phyloP scores from a whole-genome alignment of 148 eudicot species.

The Dianthus caryophyllus region DNA sequence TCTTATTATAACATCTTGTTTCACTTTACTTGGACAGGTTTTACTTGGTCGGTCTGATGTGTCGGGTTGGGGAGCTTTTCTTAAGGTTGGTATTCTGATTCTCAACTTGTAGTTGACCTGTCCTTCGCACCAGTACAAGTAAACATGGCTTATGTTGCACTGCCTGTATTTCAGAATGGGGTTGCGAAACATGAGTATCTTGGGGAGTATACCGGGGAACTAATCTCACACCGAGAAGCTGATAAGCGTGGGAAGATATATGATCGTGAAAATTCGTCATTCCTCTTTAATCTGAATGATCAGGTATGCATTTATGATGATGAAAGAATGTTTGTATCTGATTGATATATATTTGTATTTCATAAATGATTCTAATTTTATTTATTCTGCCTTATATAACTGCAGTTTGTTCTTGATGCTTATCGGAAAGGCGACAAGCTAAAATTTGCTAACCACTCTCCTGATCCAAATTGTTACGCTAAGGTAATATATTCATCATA shows the following conservation, averaged over 20 bases:
- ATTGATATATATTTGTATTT: background rate
- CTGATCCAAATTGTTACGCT: slow-evolving; percentile 92
- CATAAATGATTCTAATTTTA: slow-evolving; percentile 7
- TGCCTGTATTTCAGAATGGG: slow-evolving; percentile 49
- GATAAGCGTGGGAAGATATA: slow-evolving; percentile 97
- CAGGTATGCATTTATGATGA: slow-evolving; percentile 74
- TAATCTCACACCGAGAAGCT: slow-evolving; percentile 97
- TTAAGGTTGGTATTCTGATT: slow-evolving; percentile 52
- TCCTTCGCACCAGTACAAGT: background rate
- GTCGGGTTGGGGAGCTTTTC: slow-evolving; percentile 99
- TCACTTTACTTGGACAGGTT: slow-evolving; percentile 46
- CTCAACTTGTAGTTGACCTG: background rate
- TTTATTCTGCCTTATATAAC: background rate
- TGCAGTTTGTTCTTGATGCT: slow-evolving; percentile 97
- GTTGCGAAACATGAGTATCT: slow-evolving; percentile 92
- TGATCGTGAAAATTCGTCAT: slow-evolving; percentile 90
- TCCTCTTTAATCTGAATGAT: slow-evolving; percentile 90
- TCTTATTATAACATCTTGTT: slow-evolving; percentile 10
- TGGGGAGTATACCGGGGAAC: slow-evolving; percentile 97
- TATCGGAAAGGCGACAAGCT: slow-evolving; percentile 86
- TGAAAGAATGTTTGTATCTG: background rate
- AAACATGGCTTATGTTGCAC: slow-evolving; percentile 11
- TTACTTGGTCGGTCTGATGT: slow-evolving; percentile 94
- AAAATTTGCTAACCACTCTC: slow-evolving; percentile 97
- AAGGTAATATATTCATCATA: slow-evolving; percentile 49